Evolutionary conservation across 768 basidiomycete genomes (phyloP).

Genomic region (Auriscalpium vulgare): DNA sequence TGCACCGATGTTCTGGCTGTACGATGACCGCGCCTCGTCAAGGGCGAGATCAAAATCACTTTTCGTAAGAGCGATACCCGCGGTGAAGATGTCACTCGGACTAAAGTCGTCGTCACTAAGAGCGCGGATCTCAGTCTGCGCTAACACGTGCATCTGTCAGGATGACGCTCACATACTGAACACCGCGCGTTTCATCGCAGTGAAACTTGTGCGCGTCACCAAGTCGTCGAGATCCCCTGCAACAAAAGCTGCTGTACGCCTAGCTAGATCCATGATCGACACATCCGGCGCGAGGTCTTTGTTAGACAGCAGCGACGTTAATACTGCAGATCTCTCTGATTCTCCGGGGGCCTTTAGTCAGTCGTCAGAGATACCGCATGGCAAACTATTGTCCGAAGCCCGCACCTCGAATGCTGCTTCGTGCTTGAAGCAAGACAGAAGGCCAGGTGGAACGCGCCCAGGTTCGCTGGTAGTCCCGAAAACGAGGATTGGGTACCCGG

Average conservation of each 20-base stretch:
- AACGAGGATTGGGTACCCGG: constrained; percentile 67
- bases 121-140: not conserved
- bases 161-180: not conserved
- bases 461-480: constrained; percentile 66
- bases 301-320: constrained; percentile 36
- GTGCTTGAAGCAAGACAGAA: constrained; percentile 79
- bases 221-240: constrained; percentile 75
- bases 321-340: constrained; percentile 55
- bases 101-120: constrained; percentile 16
- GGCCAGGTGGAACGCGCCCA: constrained; percentile 50
- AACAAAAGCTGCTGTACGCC: constrained; percentile 86
- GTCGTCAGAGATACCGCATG: not conserved
- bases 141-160: no score
- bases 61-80: constrained; percentile 38
- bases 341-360: constrained; percentile 75
- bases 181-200: constrained; percentile 43
- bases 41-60: constrained; percentile 72
- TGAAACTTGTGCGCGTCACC: constrained; percentile 46
- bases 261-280: constrained; percentile 60
- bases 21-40: constrained; percentile 60
- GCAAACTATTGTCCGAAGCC: not conserved
- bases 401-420: constrained; percentile 68
- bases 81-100: constrained; percentile 23
- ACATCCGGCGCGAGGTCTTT: constrained; percentile 64
- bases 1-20: constrained; percentile 92